phyloP scores from a whole-genome alignment of 441 rosid genomes.

The Populus tomentosa region DNA sequence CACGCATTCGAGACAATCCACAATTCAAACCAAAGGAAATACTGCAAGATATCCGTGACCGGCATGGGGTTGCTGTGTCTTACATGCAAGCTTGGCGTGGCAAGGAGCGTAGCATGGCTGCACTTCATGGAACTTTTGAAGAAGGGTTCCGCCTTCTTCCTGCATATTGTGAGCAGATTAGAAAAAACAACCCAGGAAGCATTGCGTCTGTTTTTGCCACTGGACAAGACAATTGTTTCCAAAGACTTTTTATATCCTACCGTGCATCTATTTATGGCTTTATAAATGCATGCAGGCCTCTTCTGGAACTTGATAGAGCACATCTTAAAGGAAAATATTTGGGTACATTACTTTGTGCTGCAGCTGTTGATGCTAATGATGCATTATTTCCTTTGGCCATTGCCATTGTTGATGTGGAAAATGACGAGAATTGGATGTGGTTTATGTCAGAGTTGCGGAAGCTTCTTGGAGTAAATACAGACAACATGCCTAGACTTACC shows the following conservation, averaged over 20 bases:
- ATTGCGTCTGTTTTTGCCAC: constrained; percentile 73
- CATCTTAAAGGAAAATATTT: constrained; percentile 88
- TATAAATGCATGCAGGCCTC: constrained; percentile 85
- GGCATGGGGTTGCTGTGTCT: constrained; percentile 96
- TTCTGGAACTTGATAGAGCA: constrained; percentile 86
- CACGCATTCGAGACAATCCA: constrained; percentile 89
- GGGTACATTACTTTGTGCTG: constrained; percentile 79
- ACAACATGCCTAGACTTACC: constrained; percentile 93
- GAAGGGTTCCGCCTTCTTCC: constrained; percentile 92
- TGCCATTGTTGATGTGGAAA: constrained; percentile 72
- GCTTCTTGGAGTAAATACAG: constrained; percentile 88
- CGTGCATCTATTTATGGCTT: constrained; percentile 86
- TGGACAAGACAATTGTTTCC: constrained; percentile 85
- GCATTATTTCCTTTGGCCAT: constrained; percentile 78
- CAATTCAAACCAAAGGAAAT: constrained; percentile 93
- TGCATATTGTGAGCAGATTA: constrained; percentile 78
- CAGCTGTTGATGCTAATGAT: constrained; percentile 86
- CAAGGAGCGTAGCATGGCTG: constrained; percentile 97
- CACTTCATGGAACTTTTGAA: constrained; percentile 94
- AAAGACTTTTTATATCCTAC: constrained; percentile 80
- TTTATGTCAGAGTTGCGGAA: constrained; percentile 87
- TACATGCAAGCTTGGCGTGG: constrained; percentile 99
- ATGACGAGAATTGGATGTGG: constrained; percentile 95
- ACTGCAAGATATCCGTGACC: constrained; percentile 82
- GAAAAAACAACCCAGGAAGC: constrained; percentile 83